These are phyloP conservation scores for Basipetospora chlamydospora DNA, from an alignment of 2,329 filamentous ascomycete genomes.

Conservation along the genomic window DNA sequence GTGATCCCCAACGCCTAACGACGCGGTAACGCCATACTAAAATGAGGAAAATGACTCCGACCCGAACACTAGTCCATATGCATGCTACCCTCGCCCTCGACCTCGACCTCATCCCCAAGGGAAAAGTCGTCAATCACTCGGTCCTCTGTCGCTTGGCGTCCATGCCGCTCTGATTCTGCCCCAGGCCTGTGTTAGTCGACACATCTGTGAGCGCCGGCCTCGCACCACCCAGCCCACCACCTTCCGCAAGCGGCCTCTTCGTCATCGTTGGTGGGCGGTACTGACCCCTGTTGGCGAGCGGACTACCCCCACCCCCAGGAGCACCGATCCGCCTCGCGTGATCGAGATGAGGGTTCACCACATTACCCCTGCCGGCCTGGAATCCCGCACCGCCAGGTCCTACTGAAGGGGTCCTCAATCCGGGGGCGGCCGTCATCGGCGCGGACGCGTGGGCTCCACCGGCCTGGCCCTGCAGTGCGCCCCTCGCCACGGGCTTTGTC, in stretches of 20 bases:
- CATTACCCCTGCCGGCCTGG: conserved; percentile 20
- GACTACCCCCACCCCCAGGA: conserved; percentile 38
- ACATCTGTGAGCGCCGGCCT: conserved; percentile 37
- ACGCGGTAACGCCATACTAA: too few species aligned
- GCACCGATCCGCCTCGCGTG: conserved; percentile 43
- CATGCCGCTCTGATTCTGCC: conserved; percentile 13
- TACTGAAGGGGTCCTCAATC: too few species aligned
- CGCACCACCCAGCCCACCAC: conserved; percentile 8
- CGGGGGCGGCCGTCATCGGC: too few species aligned
- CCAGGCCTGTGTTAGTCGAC: conserved; percentile 25
- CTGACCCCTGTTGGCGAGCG: conserved; percentile 40
- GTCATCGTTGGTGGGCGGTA: conserved; percentile 48
- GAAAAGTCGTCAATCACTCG: too few species aligned
- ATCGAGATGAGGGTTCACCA: conserved; percentile 39
- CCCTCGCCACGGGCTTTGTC: conserved; percentile 49
- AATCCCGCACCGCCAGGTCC: conserved; percentile 15
- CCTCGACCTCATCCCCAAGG: too few species aligned
- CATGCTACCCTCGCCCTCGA: too few species aligned
- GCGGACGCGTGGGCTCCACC: too few species aligned
- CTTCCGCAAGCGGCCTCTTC: conserved; percentile 24
- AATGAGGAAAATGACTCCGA: too few species aligned
- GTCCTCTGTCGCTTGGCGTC: conserved; percentile 41
- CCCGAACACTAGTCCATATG: too few species aligned
- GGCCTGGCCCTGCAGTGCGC: conserved; percentile 5
- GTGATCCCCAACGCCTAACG: too few species aligned